Conservation (phyloP, 179 eudicot species). For the Nepenthes alata region DNA sequence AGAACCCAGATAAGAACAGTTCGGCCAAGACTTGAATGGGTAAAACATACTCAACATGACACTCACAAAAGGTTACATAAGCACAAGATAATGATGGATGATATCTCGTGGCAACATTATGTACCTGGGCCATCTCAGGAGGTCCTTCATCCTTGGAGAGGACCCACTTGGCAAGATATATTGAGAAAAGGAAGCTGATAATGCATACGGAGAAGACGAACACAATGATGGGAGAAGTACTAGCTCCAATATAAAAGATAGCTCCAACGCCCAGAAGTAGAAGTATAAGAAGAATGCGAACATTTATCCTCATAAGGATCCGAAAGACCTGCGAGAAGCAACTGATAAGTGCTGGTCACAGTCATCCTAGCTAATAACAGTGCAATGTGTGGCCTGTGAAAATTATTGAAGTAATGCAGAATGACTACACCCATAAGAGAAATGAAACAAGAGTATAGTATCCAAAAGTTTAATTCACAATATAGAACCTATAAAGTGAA, state of each 20-base stretch:
- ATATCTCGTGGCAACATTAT: neutral
- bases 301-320: conserved; percentile 62
- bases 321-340: conserved; percentile 64
- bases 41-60: neutral
- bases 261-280: conserved; percentile 64
- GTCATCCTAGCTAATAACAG: neutral
- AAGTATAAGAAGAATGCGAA: conserved; percentile 64
- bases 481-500: too few relatives aligned
- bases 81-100: neutral
- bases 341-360: conserved; percentile 5
- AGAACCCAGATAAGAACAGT: too few relatives aligned
- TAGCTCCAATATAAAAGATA: conserved; percentile 80
- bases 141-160: conserved; percentile 98
- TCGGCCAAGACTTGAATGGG: too few relatives aligned
- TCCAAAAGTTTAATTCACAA: too few relatives aligned
- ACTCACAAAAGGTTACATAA: neutral
- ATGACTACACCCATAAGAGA: too few relatives aligned
- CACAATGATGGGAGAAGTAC: conserved; percentile 82
- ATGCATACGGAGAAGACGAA: conserved; percentile 86
- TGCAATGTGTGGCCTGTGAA: too few relatives aligned
- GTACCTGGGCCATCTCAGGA: conserved; percentile 94
- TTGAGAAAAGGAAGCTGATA: conserved; percentile 60
- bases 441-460: too few relatives aligned
- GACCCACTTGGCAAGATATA: conserved; percentile 94
- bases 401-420: too few relatives aligned